Percentiles rank a stretch among this genome's conserved stretches.
Evolutionary conservation across 1,284 basidiomycete species (phyloP).

Genomic region (Cutaneotrichosporon sp.): DNA sequence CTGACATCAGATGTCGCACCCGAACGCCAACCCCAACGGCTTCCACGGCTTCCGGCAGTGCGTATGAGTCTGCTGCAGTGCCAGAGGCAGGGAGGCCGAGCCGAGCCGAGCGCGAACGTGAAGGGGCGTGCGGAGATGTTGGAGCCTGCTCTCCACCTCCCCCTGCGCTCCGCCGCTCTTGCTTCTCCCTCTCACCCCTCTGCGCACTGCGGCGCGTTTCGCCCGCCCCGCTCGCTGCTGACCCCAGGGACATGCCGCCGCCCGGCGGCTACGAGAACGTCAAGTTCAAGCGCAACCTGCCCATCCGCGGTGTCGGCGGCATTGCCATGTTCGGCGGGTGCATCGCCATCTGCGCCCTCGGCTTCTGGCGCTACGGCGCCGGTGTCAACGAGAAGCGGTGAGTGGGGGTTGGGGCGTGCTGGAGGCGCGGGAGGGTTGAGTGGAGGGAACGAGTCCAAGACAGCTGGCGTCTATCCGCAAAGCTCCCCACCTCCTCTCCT

Average conservation of each 20-base stretch:
- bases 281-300: conserved; percentile 95
- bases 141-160: no score
- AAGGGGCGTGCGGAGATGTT: neutral
- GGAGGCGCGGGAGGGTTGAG: no score
- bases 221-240: no score
- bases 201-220: neutral
- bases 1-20: conserved; percentile 14
- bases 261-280: conserved; percentile 87
- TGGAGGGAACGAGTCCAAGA: no score
- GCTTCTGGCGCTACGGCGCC: conserved; percentile 88
- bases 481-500: no score
- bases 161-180: no score
- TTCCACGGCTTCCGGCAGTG: conserved; percentile 18
- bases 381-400: conserved; percentile 92
- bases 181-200: neutral
- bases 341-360: conserved; percentile 81
- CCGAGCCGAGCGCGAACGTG: no score
- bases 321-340: conserved; percentile 82
- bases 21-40: conserved; percentile 13
- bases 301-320: conserved; percentile 87
- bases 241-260: conserved; percentile 90
- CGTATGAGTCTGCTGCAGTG: no score
- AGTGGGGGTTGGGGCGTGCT: no score
- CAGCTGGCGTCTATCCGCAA: no score
- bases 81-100: neutral